Percentiles rank a stretch among this genome's conserved stretches.
Evolutionary conservation across 106 monocot genomes (phyloP).

Genomic region (Dendrobium officinale): DNA sequence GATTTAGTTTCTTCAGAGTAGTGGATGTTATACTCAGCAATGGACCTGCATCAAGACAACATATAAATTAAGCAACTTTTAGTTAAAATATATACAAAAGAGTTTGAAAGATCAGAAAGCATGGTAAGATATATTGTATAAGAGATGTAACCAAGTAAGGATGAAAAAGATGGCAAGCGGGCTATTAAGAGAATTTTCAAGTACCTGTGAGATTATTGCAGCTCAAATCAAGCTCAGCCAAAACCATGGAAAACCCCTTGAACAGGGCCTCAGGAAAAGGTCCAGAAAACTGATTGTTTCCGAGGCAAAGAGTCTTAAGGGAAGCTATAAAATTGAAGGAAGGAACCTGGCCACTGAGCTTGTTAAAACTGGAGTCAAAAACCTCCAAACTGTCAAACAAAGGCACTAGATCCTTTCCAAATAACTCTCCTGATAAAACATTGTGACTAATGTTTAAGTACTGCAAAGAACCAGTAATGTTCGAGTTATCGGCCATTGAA

Average conservation of each 20-base stretch:
- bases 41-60: conserved; percentile 38
- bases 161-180: background rate
- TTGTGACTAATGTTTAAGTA: conserved; percentile 71
- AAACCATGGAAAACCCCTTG: conserved; percentile 46
- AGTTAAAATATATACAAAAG: background rate
- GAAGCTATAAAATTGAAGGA: conserved; percentile 63
- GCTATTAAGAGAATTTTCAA: background rate
- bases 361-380: conserved; percentile 68
- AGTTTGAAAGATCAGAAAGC: background rate
- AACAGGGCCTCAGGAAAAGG: conserved; percentile 62
- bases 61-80: conserved; percentile 5
- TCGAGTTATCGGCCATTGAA: conserved; percentile 37
- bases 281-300: conserved; percentile 55
- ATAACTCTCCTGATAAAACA: conserved; percentile 45
- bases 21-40: conserved; percentile 50
- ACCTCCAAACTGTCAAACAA: conserved; percentile 66
- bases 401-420: conserved; percentile 36
- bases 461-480: conserved; percentile 28
- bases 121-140: background rate
- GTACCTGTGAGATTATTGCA: conserved; percentile 70
- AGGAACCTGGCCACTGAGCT: conserved; percentile 49
- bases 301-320: conserved; percentile 38
- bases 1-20: conserved; percentile 51
- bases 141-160: background rate
- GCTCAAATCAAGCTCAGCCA: conserved; percentile 70